phyloP scores from a whole-genome alignment of 163 green algal species.

The Prototheca wickerhamii region DNA sequence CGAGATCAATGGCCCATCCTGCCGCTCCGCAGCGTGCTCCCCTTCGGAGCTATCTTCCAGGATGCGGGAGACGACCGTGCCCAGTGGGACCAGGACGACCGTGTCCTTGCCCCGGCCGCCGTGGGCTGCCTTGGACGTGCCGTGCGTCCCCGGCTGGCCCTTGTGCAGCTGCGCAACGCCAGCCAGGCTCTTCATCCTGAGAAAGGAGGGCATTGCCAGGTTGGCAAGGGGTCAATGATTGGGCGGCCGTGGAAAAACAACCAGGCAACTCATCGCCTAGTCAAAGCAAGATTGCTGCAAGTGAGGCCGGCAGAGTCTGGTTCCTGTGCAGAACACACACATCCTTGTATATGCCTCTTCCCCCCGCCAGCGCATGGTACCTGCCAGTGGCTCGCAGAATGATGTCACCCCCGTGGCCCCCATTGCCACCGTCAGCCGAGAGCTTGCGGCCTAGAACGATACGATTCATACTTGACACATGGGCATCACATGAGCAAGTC shows the following conservation, averaged over 20 bases:
- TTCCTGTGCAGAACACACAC: not conserved
- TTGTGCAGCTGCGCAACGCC: not conserved
- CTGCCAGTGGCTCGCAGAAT: not conserved
- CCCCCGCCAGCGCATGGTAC: not conserved
- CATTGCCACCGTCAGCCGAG: not conserved
- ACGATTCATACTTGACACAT: not conserved
- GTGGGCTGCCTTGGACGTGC: not conserved
- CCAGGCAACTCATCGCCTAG: too few relatives aligned
- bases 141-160: not conserved
- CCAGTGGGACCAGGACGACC: constrained; percentile 17
- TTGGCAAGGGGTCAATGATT: too few relatives aligned
- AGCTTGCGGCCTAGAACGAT: not conserved
- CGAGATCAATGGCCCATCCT: not conserved
- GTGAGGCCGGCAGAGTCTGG: not conserved
- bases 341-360: not conserved
- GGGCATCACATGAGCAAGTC: too few relatives aligned
- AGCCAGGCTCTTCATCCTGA: not conserved
- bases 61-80: constrained; percentile 18
- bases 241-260: too few relatives aligned
- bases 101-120: not conserved
- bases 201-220: too few relatives aligned
- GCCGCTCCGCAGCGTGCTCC: constrained; percentile 12
- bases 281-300: not conserved
- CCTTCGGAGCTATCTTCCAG: constrained; percentile 24
- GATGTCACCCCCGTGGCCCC: not conserved